Conservation (phyloP, 192 early-diverging fungal species). For the Kappamyces sp. region DNA sequence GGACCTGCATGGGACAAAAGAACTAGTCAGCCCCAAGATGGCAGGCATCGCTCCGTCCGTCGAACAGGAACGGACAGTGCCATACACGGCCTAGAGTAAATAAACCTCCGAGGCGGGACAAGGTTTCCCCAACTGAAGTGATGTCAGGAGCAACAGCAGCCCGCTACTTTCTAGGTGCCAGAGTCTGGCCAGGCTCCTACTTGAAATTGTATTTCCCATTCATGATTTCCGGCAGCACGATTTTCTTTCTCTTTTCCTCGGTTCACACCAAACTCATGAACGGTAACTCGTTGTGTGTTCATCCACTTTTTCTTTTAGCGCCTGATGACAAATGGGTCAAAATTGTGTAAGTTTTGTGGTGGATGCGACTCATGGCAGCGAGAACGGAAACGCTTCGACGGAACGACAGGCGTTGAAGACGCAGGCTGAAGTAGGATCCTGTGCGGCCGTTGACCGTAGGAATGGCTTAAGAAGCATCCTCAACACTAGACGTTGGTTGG, state of each 20-base stretch:
- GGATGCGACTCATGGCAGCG: constrained; percentile 20
- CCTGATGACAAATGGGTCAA: constrained; percentile 44
- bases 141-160: constrained; percentile 9
- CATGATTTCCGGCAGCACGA: constrained; percentile 36
- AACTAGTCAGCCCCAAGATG: too few relatives aligned
- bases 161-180: constrained; percentile 40
- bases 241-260: constrained; percentile 32
- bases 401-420: constrained; percentile 29
- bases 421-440: constrained; percentile 19
- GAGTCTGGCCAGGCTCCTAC: constrained; percentile 44
- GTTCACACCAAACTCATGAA: constrained; percentile 37
- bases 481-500: too few relatives aligned
- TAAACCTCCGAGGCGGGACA: too few relatives aligned
- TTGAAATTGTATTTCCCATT: constrained; percentile 50
- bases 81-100: too few relatives aligned
- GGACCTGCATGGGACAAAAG: background rate
- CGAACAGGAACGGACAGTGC: too few relatives aligned
- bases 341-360: constrained; percentile 42
- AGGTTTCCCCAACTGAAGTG: too few relatives aligned
- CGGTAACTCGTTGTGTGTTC: constrained; percentile 22
- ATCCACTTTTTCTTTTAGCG: constrained; percentile 18
- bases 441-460: too few relatives aligned
- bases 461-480: too few relatives aligned
- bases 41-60: too few relatives aligned
- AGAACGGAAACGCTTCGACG: constrained; percentile 33